phyloP scores from a whole-genome alignment of 495 filamentous ascomycete genomes.

The Glonium stellatum region DNA sequence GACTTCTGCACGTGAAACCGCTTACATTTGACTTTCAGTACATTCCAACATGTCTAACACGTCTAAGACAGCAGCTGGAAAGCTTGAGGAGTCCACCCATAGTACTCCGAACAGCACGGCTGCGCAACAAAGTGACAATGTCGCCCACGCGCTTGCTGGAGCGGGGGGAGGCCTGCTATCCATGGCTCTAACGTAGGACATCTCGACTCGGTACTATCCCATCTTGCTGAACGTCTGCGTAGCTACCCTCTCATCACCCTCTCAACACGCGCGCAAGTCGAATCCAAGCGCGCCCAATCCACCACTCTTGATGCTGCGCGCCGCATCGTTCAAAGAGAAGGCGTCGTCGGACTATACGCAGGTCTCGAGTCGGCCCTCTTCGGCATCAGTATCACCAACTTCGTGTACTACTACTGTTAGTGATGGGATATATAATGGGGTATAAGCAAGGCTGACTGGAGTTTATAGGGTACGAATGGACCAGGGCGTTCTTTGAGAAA shows the following conservation, averaged over 20 bases:
- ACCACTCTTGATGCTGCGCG: slow-evolving; percentile 72
- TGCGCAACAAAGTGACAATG: slow-evolving; percentile 76
- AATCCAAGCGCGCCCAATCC: slow-evolving; percentile 84
- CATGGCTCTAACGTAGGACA: slow-evolving; percentile 79
- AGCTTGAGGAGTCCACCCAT: slow-evolving; percentile 31
- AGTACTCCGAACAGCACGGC: slow-evolving; percentile 42
- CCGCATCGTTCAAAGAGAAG: slow-evolving; percentile 86
- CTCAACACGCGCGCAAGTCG: slow-evolving; percentile 94
- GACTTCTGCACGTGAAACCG: slow-evolving; percentile 6
- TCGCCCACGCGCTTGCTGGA: slow-evolving; percentile 80
- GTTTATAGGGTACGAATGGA: slow-evolving; percentile 83
- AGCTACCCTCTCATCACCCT: slow-evolving; percentile 96
- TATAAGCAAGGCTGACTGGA: slow-evolving; percentile 8
- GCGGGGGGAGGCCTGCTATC: slow-evolving; percentile 86
- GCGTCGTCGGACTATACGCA: slow-evolving; percentile 77
- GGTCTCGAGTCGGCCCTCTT: slow-evolving; percentile 88
- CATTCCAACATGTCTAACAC: slow-evolving; percentile 14
- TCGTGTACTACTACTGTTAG: slow-evolving; percentile 97
- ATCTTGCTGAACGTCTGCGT: slow-evolving; percentile 24
- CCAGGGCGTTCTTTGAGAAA: slow-evolving; percentile 77
- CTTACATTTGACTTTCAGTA: neutral
- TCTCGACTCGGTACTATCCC: slow-evolving; percentile 3
- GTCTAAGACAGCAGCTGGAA: slow-evolving; percentile 10
- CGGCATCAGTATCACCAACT: slow-evolving; percentile 97
- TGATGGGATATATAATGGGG: neutral